Evolutionary conservation across 2,329 filamentous ascomycete genomes (phyloP).

Genomic region (Fusarium lateritium): DNA sequence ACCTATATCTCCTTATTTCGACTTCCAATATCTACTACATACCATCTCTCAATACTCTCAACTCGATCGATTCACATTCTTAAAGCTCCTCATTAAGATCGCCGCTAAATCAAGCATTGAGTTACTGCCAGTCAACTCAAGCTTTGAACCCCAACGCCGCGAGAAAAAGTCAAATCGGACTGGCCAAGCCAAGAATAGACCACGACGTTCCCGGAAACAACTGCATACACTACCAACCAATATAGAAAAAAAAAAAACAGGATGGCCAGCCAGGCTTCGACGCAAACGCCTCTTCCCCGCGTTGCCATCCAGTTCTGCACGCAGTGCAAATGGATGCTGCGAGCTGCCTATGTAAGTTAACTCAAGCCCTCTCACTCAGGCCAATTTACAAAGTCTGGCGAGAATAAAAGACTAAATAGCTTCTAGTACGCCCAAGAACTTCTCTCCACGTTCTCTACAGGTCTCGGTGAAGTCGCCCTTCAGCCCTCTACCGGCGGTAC

Average conservation of each 20-base stretch:
- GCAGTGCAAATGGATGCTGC: slow-evolving; percentile 92
- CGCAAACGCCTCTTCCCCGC: slow-evolving; percentile 66
- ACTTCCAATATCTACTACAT: not conserved
- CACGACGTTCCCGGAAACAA: slow-evolving; percentile 34
- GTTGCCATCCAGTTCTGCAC: slow-evolving; percentile 94
- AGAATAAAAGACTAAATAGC: not conserved
- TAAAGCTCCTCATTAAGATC: not conserved
- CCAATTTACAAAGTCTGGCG: too few relatives aligned
- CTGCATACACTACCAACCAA: slow-evolving; percentile 5
- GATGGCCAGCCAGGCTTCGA: slow-evolving; percentile 33
- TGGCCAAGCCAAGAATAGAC: slow-evolving; percentile 15
- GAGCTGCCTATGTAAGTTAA: slow-evolving; percentile 82
- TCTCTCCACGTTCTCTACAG: slow-evolving; percentile 89
- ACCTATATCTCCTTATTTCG: not conserved
- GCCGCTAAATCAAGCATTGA: slow-evolving; percentile 4
- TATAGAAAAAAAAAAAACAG: not conserved
- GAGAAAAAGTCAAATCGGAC: slow-evolving; percentile 23
- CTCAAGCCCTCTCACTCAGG: not conserved
- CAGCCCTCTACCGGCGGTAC: slow-evolving; percentile 87
- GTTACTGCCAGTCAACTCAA: slow-evolving; percentile 14
- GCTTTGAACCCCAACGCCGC: slow-evolving; percentile 18
- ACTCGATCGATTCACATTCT: slow-evolving; percentile 1
- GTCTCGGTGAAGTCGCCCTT: slow-evolving; percentile 88
- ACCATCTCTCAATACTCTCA: not conserved
- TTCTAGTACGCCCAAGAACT: slow-evolving; percentile 91